Percentiles rank a stretch among this genome's conserved stretches.
These are phyloP conservation scores for Rhodotorula sp. DNA, from an alignment of 1,284 basidiomycete species.

Conservation along the genomic window DNA sequence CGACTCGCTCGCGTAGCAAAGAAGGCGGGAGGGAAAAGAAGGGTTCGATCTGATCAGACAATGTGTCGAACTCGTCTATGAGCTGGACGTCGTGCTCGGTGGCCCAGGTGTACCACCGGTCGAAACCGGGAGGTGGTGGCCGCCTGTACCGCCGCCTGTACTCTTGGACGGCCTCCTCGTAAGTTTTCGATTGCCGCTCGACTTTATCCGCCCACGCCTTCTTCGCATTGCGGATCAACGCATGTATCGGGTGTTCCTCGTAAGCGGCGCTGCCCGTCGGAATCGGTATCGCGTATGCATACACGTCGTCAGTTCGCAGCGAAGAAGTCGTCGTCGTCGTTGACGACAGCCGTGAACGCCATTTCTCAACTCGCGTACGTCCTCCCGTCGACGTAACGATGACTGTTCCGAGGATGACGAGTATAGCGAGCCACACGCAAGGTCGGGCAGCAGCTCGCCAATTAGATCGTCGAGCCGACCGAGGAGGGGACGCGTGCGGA, in stretches of 20 bases:
- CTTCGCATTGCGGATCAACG: constrained; percentile 24
- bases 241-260: constrained; percentile 34
- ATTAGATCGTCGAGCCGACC: neutral
- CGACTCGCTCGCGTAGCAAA: constrained; percentile 21
- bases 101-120: constrained; percentile 37
- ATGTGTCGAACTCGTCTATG: constrained; percentile 44
- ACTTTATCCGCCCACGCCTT: constrained; percentile 27
- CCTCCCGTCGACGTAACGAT: neutral
- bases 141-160: constrained; percentile 38
- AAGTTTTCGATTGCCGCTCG: constrained; percentile 25
- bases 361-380: neutral
- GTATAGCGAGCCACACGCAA: neutral
- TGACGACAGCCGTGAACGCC: no score
- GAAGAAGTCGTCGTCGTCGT: neutral
- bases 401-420: neutral
- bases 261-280: constrained; percentile 1
- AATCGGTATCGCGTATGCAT: neutral
- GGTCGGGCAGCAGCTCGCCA: neutral
- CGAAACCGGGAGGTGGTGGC: constrained; percentile 39
- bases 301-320: neutral
- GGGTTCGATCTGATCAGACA: constrained; percentile 32
- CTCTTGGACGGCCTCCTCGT: constrained; percentile 38
- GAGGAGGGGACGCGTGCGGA: neutral
- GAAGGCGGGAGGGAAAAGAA: constrained; percentile 32
- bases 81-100: constrained; percentile 36